A percentile compares a stretch with the other conserved stretches of the same genome.
Conservation (phyloP, 352 stramenopile species). For the Globisporangium spiculum region DNA sequence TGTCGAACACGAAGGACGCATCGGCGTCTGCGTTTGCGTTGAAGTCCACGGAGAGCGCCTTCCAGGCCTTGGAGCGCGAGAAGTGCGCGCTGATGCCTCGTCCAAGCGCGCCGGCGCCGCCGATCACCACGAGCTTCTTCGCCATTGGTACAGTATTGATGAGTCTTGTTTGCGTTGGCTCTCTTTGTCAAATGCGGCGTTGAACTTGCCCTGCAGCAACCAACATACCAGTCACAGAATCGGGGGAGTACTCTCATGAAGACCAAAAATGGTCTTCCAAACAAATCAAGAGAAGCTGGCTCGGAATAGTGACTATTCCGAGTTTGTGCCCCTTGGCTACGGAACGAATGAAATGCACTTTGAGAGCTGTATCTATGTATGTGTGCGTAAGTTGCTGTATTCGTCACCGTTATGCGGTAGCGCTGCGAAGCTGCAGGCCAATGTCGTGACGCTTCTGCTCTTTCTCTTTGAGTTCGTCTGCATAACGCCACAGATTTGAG, state of each 20-base stretch:
- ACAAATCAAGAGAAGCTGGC: background rate
- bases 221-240: background rate
- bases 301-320: background rate
- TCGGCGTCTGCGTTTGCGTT: constrained; percentile 49
- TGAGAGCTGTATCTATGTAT: background rate
- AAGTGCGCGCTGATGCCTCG: constrained; percentile 67
- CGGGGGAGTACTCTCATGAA: background rate
- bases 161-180: background rate
- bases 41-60: constrained; percentile 72
- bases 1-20: constrained; percentile 46
- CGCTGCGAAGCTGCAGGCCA: constrained; percentile 44
- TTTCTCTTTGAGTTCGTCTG: constrained; percentile 68
- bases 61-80: constrained; percentile 49
- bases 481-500: background rate
- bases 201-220: background rate
- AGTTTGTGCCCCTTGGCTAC: no score
- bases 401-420: background rate
- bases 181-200: background rate
- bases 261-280: constrained; percentile 3
- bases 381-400: background rate
- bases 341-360: no score
- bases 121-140: constrained; percentile 77
- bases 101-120: constrained; percentile 69
- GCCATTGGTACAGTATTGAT: constrained; percentile 14
- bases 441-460: constrained; percentile 55